These are phyloP conservation scores for Papiliotrema laurentii DNA, from an alignment of 1,284 basidiomycete genomes.

Conservation along the genomic window DNA sequence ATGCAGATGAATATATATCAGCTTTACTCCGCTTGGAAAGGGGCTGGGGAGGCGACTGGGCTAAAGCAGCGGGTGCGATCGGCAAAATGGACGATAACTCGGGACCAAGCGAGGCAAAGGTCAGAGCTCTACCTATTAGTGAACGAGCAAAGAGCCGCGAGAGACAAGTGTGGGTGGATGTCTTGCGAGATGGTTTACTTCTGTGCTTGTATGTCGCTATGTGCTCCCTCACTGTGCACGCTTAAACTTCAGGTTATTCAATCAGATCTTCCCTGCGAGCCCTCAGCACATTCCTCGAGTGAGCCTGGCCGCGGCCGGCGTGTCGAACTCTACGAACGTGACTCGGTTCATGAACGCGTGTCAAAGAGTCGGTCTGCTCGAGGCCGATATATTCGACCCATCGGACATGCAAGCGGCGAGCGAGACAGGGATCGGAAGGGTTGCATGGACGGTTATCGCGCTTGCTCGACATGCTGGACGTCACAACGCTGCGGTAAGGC, in stretches of 20 bases:
- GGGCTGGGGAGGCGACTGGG: constrained; percentile 61
- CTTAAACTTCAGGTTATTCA: constrained; percentile 21
- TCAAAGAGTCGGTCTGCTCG: constrained; percentile 23
- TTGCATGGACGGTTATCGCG: constrained; percentile 56
- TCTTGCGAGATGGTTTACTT: constrained; percentile 73
- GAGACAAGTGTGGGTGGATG: constrained; percentile 62
- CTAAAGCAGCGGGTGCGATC: constrained; percentile 21
- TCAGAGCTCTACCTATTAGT: constrained; percentile 50
- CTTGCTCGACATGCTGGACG: constrained; percentile 58
- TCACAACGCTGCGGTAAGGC: constrained; percentile 11
- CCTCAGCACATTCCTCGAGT: constrained; percentile 32
- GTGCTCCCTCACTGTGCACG: background rate
- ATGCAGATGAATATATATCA: constrained; percentile 64
- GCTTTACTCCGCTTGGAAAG: constrained; percentile 62
- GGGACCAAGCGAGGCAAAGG: constrained; percentile 33
- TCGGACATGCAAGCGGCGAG: constrained; percentile 29
- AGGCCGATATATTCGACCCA: constrained; percentile 29
- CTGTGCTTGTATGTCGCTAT: constrained; percentile 69
- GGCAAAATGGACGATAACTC: constrained; percentile 1
- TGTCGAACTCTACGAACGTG: constrained; percentile 30
- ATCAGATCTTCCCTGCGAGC: constrained; percentile 34
- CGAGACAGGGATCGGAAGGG: constrained; percentile 26
- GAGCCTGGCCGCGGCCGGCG: constrained; percentile 35
- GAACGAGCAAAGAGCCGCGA: constrained; percentile 66
- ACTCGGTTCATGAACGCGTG: constrained; percentile 37